Conservation (phyloP, 441 rosid species). For the Euphorbia neoarborescens region DNA sequence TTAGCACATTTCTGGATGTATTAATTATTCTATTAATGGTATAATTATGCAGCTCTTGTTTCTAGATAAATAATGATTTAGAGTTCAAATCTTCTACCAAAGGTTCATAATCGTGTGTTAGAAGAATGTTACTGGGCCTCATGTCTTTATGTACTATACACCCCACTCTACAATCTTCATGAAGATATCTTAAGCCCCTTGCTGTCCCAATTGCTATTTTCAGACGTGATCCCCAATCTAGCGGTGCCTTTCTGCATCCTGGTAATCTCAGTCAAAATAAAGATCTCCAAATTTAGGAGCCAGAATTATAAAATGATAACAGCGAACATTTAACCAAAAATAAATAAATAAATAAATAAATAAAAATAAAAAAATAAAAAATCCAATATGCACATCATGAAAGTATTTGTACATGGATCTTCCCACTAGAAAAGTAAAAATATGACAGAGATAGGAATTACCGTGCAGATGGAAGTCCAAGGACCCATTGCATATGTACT, state of each 20-base stretch:
- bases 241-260: conserved; percentile 30
- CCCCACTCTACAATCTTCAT: conserved; percentile 76
- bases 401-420: neutral
- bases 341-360: too few species aligned
- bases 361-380: too few species aligned
- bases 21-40: neutral
- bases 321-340: neutral
- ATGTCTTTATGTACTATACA: conserved; percentile 58
- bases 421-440: neutral
- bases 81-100: conserved; percentile 32
- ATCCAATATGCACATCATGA: neutral
- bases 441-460: conserved; percentile 22
- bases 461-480: conserved; percentile 61
- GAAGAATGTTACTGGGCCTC: conserved; percentile 51
- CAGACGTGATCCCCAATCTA: conserved; percentile 49
- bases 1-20: neutral
- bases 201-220: conserved; percentile 63
- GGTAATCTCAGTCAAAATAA: conserved; percentile 19
- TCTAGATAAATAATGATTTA: neutral
- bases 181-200: conserved; percentile 60
- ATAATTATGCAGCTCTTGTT: neutral
- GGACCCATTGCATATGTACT: conserved; percentile 64
- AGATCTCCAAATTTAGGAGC: conserved; percentile 8
- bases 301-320: neutral
- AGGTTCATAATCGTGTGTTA: conserved; percentile 67